A percentile compares a stretch with the other conserved stretches of the same genome.
Conservation (phyloP, 768 basidiomycete genomes). For the Mrakia blollopis region DNA sequence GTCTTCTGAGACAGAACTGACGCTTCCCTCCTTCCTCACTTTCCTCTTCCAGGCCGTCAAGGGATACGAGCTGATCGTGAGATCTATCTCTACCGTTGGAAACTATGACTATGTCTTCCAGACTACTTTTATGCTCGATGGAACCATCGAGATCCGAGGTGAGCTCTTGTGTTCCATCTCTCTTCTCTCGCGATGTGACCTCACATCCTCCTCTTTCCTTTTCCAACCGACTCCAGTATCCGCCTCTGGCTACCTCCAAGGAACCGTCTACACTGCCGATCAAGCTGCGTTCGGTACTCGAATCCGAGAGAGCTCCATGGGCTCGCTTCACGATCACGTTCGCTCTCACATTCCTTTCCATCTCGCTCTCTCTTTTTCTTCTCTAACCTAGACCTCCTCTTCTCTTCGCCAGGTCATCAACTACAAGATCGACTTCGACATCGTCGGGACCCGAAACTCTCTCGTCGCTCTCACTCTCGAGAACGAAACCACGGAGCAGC, state of each 20-base stretch:
- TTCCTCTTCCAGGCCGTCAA: constrained; percentile 43
- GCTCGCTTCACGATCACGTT: constrained; percentile 59
- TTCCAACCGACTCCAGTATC: constrained; percentile 44
- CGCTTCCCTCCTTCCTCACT: no score
- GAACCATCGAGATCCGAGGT: constrained; percentile 60
- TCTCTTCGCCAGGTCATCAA: constrained; percentile 50
- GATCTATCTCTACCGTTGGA: constrained; percentile 59
- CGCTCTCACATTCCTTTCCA: not conserved
- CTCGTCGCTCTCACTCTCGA: constrained; percentile 53
- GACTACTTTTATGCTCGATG: constrained; percentile 48
- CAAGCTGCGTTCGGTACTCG: constrained; percentile 50
- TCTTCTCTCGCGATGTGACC: no score
- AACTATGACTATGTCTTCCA: constrained; percentile 66
- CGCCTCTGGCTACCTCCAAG: constrained; percentile 65
- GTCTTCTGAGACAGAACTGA: no score
- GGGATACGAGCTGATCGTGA: constrained; percentile 56
- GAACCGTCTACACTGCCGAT: constrained; percentile 39
- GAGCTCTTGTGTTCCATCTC: not conserved
- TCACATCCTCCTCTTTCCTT: not conserved
- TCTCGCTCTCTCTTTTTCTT: not conserved
- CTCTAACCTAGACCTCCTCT: no score
- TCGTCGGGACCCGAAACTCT: constrained; percentile 58
- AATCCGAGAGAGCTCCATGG: constrained; percentile 59
- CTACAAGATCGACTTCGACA: constrained; percentile 55
- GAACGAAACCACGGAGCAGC: constrained; percentile 52